A percentile compares a stretch with the other conserved stretches of the same genome.
These are phyloP conservation scores for Polytolypa hystricis DNA, from an alignment of 2,329 filamentous ascomycete genomes.

Conservation along the genomic window DNA sequence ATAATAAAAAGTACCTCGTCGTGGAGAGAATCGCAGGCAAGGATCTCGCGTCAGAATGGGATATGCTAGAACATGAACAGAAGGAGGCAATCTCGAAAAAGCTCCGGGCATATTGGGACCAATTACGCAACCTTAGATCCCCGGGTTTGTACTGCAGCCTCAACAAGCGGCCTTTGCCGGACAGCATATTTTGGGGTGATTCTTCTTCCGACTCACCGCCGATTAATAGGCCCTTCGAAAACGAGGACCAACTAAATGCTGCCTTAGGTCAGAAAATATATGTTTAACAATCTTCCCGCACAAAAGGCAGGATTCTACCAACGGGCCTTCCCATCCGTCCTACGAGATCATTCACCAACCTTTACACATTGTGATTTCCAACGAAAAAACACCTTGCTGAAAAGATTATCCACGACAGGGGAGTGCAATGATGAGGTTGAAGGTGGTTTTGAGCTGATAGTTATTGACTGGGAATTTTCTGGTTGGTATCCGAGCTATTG, in stretches of 20 bases:
- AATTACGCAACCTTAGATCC: slow-evolving; percentile 13
- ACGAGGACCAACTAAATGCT: slow-evolving; percentile 18
- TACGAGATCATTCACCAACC: slow-evolving; percentile 15
- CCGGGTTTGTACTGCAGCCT: slow-evolving; percentile 15
- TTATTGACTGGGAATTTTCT: slow-evolving; percentile 9
- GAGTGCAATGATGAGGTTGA: slow-evolving; percentile 4
- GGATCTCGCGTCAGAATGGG: slow-evolving; percentile 10
- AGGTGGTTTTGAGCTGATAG: background rate
- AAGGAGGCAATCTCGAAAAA: slow-evolving; percentile 11
- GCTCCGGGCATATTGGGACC: slow-evolving; percentile 8
- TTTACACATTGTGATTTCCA: slow-evolving; percentile 7
- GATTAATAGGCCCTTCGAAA: slow-evolving; percentile 21
- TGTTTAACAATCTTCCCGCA: slow-evolving; percentile 10
- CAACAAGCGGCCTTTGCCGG: slow-evolving; percentile 10
- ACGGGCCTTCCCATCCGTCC: slow-evolving; percentile 14
- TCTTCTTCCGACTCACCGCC: slow-evolving; percentile 8
- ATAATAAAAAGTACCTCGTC: slow-evolving; percentile 14
- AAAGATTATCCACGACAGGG: too few relatives aligned
- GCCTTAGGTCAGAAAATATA: slow-evolving; percentile 18
- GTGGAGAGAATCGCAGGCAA: slow-evolving; percentile 16
- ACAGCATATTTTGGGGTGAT: slow-evolving; percentile 15
- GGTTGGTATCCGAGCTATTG: slow-evolving; percentile 9
- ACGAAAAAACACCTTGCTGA: slow-evolving; percentile 8
- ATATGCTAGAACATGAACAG: slow-evolving; percentile 7
- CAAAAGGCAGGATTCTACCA: slow-evolving; percentile 19